A percentile compares a stretch with the other conserved stretches of the same genome.
Conservation (phyloP, 176 grass and related monocot genomes). For the Juncus inflexus region DNA sequence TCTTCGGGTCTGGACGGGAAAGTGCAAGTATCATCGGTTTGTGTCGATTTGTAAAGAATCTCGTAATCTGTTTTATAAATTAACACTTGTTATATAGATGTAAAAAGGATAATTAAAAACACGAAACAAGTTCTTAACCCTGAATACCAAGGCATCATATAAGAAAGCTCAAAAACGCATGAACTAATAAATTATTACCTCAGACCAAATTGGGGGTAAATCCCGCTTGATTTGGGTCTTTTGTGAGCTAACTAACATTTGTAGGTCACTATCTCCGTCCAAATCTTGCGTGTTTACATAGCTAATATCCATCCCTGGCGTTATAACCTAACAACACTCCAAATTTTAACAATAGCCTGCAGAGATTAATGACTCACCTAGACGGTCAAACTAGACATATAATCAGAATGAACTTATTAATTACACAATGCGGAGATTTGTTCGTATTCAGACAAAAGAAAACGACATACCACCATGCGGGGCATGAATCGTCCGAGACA, state of each 20-base stretch:
- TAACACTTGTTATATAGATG: not conserved
- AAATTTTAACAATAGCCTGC: not conserved
- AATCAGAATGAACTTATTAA: not conserved
- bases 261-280: slow-evolving; percentile 56
- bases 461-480: slow-evolving; percentile 57
- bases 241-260: slow-evolving; percentile 40
- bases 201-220: slow-evolving; percentile 84
- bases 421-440: not conserved
- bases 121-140: no score
- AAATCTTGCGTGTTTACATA: slow-evolving; percentile 59
- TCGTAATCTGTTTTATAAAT: slow-evolving; percentile 41
- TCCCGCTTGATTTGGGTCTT: slow-evolving; percentile 50
- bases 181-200: slow-evolving; percentile 32
- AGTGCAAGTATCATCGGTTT: slow-evolving; percentile 97
- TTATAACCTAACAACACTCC: slow-evolving; percentile 45
- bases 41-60: slow-evolving; percentile 90
- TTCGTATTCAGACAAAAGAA: not conserved
- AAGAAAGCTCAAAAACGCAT: no score
- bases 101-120: not conserved
- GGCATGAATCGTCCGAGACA: slow-evolving; percentile 89
- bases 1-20: slow-evolving; percentile 89
- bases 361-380: not conserved
- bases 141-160: no score
- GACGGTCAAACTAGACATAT: no score
- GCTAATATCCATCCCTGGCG: slow-evolving; percentile 97